Conservation (phyloP, 139 green algal genomes). For the Volvox reticuliferus region DNA sequence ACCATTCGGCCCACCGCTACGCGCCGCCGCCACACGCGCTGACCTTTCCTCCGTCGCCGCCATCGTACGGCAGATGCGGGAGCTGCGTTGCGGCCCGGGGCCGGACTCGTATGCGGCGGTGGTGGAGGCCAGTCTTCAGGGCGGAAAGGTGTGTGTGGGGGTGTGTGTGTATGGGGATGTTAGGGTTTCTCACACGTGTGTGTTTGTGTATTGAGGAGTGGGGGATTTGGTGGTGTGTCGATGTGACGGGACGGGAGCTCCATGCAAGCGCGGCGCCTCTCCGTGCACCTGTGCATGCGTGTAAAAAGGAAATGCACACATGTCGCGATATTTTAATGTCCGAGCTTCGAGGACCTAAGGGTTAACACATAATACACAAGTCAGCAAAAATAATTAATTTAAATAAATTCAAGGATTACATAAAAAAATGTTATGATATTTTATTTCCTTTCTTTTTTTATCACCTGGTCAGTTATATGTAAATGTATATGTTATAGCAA, state of each 20-base stretch:
- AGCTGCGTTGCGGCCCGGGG: not conserved
- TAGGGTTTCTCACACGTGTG: not conserved
- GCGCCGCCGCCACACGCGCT: not conserved
- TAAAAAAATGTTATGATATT: too few species aligned
- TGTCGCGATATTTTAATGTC: too few species aligned
- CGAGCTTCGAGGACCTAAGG: too few species aligned
- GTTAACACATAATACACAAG: too few species aligned
- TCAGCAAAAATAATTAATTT: too few species aligned
- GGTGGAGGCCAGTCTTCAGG: not conserved
- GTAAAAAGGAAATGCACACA: not conserved
- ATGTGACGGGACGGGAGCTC: not conserved
- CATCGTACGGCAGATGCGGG: constrained; percentile 26
- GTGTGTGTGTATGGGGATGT: not conserved
- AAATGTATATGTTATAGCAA: too few species aligned
- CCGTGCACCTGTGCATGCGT: not conserved
- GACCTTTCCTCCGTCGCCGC: constrained; percentile 11
- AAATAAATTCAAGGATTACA: too few species aligned
- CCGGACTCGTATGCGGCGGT: constrained; percentile 36
- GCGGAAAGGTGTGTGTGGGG: not conserved
- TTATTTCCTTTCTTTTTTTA: too few species aligned
- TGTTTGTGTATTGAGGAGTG: not conserved
- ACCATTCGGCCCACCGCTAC: constrained; percentile 36
- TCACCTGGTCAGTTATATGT: too few species aligned
- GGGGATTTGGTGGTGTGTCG: not conserved
- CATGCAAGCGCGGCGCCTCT: too few species aligned